Base-by-base conservation (phyloP, 305 asterid species). In the Fraxinus sp. region DNA sequence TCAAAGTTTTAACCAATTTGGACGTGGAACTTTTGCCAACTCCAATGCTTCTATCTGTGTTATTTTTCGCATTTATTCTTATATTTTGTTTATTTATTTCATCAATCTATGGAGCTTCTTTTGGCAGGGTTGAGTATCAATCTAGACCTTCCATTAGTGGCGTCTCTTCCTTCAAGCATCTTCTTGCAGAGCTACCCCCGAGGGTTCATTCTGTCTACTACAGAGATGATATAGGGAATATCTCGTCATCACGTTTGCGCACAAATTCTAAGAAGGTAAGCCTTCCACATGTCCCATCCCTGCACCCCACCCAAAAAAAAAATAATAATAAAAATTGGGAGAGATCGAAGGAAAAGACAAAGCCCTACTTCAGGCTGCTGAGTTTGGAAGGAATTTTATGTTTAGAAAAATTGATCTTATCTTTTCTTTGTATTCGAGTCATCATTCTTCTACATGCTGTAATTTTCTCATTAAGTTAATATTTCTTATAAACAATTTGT, bases 151-250 rank as follows among this genome's bases (percentile, higher is more conserved):
- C 85, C 62, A 83, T 85, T 32, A 91, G 93, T 85, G 98, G 97
- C 79, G 88, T 73, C 80, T 91, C 99, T 81, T 96, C 99, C 81
- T 93, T 96, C 89, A 96, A 91, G 92, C 94, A 94, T 91, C 92
- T 96, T 87, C 91, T 90, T 79, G 99, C 97, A 32, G 95, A 87
- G 83, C 86, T 96, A 77, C 99, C 99, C 66, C 99, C 98, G 37
- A 90, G 96, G 76, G 97, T 94, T 89, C 99, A 93, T 88, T 96
- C 99, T 79, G 99, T 96, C 83, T 96, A 96, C 90, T 96, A 96
- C 92, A 92, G 99, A 85, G 99, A 96, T 91, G 89, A 86, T 59
- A 96, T 96, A 22, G 99, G 98, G 77, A 96, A 96, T 78, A 94
- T 96, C 86, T 96, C 98, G 30, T 86, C 99, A 68, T 96, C 99